These are phyloP conservation scores for Phaeomoniella chlamydospora DNA, from an alignment of 2,329 filamentous ascomycete genomes.

Conservation along the genomic window DNA sequence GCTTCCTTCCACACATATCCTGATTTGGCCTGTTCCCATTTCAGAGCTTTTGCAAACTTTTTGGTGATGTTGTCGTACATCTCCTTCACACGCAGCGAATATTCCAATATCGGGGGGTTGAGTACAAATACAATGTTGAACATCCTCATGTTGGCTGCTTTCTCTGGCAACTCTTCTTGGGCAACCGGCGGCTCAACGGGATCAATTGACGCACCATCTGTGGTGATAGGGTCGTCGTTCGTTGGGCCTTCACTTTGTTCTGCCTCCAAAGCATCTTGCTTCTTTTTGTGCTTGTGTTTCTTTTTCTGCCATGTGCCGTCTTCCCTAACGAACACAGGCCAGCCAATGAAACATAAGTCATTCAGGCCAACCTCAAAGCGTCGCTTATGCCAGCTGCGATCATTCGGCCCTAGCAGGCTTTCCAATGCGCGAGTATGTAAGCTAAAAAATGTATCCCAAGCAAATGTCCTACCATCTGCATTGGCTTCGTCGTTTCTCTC, in stretches of 20 bases:
- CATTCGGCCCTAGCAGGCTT: conserved; percentile 60
- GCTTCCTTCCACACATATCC: conserved; percentile 89
- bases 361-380: conserved; percentile 73
- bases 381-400: conserved; percentile 59
- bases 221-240: neutral
- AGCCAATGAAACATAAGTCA: conserved; percentile 65
- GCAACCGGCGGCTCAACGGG: conserved; percentile 1
- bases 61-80: conserved; percentile 83
- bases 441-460: conserved; percentile 51
- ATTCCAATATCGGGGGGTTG: conserved; percentile 63
- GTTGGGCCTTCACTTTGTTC: conserved; percentile 10
- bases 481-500: conserved; percentile 6
- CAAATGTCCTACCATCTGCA: conserved; percentile 10
- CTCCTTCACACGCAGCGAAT: conserved; percentile 56
- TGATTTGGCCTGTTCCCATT: conserved; percentile 78
- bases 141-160: conserved; percentile 69
- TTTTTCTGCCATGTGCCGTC: conserved; percentile 65
- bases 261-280: conserved; percentile 13
- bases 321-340: conserved; percentile 67
- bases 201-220: conserved; percentile 11
- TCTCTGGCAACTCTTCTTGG: conserved; percentile 22
- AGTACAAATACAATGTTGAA: conserved; percentile 94
- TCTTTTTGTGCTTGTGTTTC: conserved; percentile 22
- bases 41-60: conserved; percentile 82
- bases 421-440: conserved; percentile 65